These are phyloP conservation scores for Suhomyces bokatorum DNA, from an alignment of 1,139 yeast genomes.

Conservation along the genomic window DNA sequence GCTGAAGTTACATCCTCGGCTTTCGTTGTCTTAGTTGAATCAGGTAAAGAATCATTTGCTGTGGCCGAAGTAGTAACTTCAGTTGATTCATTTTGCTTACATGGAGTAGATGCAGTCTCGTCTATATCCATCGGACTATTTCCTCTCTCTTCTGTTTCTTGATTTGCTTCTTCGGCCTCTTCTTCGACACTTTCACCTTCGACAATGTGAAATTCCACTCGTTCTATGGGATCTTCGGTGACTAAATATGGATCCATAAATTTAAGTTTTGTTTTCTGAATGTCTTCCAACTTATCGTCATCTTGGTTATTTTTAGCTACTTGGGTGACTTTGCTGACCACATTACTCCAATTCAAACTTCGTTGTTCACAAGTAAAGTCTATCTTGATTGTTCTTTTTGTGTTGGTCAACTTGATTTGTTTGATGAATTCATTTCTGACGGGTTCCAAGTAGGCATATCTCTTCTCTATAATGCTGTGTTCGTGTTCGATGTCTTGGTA, in stretches of 20 bases:
- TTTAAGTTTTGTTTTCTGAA: slow-evolving; percentile 37
- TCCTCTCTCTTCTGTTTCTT: slow-evolving; percentile 11
- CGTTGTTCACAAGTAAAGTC: slow-evolving; percentile 9
- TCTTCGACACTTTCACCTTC: slow-evolving; percentile 6
- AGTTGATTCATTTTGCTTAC: too few species aligned
- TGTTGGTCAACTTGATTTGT: slow-evolving; percentile 20
- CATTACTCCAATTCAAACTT: slow-evolving; percentile 25
- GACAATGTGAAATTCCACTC: slow-evolving; percentile 27
- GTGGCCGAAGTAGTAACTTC: too few species aligned
- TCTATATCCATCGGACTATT: slow-evolving; percentile 8
- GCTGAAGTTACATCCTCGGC: too few species aligned
- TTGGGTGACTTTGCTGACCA: slow-evolving; percentile 29
- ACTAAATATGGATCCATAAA: slow-evolving; percentile 52
- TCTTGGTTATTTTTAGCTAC: slow-evolving; percentile 33
- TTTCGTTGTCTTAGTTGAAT: too few species aligned
- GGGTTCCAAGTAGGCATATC: slow-evolving; percentile 29
- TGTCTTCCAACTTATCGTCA: slow-evolving; percentile 33
- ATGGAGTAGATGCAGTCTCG: not conserved
- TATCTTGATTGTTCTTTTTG: slow-evolving; percentile 12
- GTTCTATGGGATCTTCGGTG: slow-evolving; percentile 50
- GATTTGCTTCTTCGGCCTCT: slow-evolving; percentile 10
- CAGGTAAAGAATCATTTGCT: too few species aligned
- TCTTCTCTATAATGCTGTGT: slow-evolving; percentile 5
- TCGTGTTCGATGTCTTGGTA: slow-evolving; percentile 5
- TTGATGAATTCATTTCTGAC: slow-evolving; percentile 32